Evolutionary conservation across 176 grass and related monocot species (phyloP).

Genomic region (Echinochloa phyllopogon): DNA sequence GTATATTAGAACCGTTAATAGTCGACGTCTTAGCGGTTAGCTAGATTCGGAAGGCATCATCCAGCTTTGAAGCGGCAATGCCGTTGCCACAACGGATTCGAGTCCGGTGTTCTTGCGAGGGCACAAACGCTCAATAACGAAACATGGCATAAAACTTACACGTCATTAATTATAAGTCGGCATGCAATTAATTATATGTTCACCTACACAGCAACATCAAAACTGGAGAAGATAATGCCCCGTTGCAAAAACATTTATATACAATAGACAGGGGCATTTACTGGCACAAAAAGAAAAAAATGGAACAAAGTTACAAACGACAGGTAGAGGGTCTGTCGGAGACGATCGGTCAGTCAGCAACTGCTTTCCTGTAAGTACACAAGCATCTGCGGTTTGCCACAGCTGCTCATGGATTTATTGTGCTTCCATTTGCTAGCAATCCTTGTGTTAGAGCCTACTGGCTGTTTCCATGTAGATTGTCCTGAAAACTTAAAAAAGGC

Average conservation of each 20-base stretch:
- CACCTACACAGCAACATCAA: conserved; percentile 17
- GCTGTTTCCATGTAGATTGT: conserved; percentile 12
- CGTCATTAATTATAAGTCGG: not conserved
- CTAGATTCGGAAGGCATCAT: no score
- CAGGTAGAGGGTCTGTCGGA: not conserved
- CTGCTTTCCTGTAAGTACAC: conserved; percentile 24
- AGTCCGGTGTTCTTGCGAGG: not conserved
- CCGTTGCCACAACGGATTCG: no score
- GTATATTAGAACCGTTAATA: no score
- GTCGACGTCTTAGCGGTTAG: no score
- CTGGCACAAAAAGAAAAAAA: not conserved
- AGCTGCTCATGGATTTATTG: conserved; percentile 35
- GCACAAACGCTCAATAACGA: not conserved
- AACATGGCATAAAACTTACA: not conserved
- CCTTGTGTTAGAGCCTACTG: conserved; percentile 38
- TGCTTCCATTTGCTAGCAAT: conserved; percentile 49
- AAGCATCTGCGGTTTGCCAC: conserved; percentile 28
- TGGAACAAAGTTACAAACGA: conserved; percentile 19
- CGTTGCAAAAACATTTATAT: conserved; percentile 48
- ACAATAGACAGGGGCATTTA: conserved; percentile 44
- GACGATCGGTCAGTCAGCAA: conserved; percentile 29
- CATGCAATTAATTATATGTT: not conserved
- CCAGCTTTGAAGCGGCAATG: no score
- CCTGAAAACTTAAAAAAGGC: conserved; percentile 28
- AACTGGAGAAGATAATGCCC: conserved; percentile 36